Evolutionary conservation across 2,329 filamentous ascomycete species (phyloP).

Genomic region (Alternaria consortialis): DNA sequence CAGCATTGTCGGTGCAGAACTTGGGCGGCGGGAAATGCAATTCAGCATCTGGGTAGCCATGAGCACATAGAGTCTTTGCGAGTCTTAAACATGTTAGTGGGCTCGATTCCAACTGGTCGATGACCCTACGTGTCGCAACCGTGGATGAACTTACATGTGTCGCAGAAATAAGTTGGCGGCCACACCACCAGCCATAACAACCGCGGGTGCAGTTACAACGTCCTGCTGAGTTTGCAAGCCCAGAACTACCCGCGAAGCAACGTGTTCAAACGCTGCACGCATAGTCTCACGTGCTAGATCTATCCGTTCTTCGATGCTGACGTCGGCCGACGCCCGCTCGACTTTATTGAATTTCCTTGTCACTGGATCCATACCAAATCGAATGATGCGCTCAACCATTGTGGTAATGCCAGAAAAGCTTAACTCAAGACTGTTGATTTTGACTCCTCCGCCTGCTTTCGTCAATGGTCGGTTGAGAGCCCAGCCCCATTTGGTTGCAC

Average conservation of each 20-base stretch:
- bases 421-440: slow-evolving; percentile 45
- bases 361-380: slow-evolving; percentile 45
- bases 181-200: slow-evolving; percentile 91
- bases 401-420: slow-evolving; percentile 75
- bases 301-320: slow-evolving; percentile 69
- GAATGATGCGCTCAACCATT: slow-evolving; percentile 67
- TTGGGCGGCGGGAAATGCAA: slow-evolving; percentile 78
- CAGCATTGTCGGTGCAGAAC: slow-evolving; percentile 93
- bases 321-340: slow-evolving; percentile 45
- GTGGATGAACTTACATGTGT: slow-evolving; percentile 60
- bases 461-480: slow-evolving; percentile 72
- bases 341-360: slow-evolving; percentile 42
- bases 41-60: slow-evolving; percentile 68
- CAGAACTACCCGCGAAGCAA: slow-evolving; percentile 77
- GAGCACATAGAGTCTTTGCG: slow-evolving; percentile 67
- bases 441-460: slow-evolving; percentile 52
- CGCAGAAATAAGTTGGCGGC: slow-evolving; percentile 84
- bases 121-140: background rate
- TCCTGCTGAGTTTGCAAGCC: slow-evolving; percentile 61
- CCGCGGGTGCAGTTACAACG: slow-evolving; percentile 52
- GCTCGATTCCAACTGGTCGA: slow-evolving; percentile 3
- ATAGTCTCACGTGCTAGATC: slow-evolving; percentile 77
- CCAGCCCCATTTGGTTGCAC: slow-evolving; percentile 69
- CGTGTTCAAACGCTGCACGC: slow-evolving; percentile 85
- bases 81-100: slow-evolving; percentile 44